phyloP scores from a whole-genome alignment of 805 yeast species.

The Teunomyces barrocoloradensis region DNA sequence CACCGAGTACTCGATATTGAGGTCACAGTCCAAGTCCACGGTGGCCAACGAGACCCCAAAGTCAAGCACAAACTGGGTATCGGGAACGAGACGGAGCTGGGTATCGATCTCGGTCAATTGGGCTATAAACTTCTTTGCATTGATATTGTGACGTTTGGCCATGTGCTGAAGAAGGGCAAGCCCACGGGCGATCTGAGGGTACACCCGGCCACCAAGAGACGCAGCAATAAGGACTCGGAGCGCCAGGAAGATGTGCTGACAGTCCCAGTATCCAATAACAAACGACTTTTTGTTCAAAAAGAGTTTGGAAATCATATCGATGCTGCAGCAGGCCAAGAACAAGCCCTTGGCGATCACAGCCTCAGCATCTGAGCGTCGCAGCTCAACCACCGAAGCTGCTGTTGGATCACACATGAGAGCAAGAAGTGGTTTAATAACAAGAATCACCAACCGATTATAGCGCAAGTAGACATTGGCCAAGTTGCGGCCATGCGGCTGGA shows the following conservation, averaged over 20 bases:
- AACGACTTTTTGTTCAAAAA: conserved; percentile 28
- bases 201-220: conserved; percentile 16
- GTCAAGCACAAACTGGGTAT: conserved; percentile 19
- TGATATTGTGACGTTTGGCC: conserved; percentile 34
- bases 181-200: conserved; percentile 20
- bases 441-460: conserved; percentile 31
- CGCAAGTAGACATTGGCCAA: conserved; percentile 35
- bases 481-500: conserved; percentile 22
- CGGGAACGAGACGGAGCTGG: conserved; percentile 21
- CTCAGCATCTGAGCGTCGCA: conserved; percentile 19
- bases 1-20: conserved; percentile 3
- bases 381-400: conserved; percentile 19
- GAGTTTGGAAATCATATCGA: conserved; percentile 29
- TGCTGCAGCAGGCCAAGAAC: conserved; percentile 26
- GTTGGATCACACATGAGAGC: conserved; percentile 28
- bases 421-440: conserved; percentile 34
- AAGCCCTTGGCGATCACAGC: conserved; percentile 28
- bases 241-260: conserved; percentile 37
- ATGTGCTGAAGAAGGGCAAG: conserved; percentile 32
- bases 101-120: conserved; percentile 28
- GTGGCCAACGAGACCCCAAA: conserved; percentile 11
- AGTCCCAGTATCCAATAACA: conserved; percentile 39
- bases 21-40: not conserved
- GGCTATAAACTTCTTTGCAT: conserved; percentile 29
- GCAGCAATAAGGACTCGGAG: conserved; percentile 28